A percentile compares a stretch with the other conserved stretches of the same genome.
Evolutionary conservation across 768 basidiomycete species (phyloP).

Genomic region (Leccinellum rugosiceps): DNA sequence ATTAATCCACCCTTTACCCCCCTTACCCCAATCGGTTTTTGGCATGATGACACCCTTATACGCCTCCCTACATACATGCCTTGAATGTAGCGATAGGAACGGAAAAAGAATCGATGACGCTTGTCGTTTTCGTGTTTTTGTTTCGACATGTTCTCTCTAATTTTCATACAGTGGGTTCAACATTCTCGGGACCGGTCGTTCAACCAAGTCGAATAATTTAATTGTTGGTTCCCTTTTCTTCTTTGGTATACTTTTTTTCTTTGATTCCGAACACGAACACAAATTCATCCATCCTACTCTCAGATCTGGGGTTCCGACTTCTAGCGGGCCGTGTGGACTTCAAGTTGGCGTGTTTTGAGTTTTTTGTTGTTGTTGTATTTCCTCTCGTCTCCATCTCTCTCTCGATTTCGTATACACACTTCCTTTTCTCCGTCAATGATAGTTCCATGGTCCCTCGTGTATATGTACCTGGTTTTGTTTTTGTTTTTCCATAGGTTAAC

Average conservation of each 20-base stretch:
- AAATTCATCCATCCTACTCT: not conserved
- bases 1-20: not conserved
- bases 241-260: not conserved
- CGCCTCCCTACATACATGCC: not conserved
- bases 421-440: not conserved
- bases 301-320: not conserved
- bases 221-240: not conserved
- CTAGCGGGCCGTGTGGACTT: not conserved
- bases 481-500: not conserved
- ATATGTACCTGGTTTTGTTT: not conserved
- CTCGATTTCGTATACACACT: not conserved
- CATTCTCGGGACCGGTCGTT: not conserved
- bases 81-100: not conserved
- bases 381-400: not conserved
- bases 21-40: not conserved
- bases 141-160: not conserved
- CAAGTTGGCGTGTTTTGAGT: not conserved
- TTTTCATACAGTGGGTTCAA: not conserved
- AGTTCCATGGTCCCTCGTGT: not conserved
- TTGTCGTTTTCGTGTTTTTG: not conserved
- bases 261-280: not conserved
- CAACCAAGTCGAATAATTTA: not conserved
- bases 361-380: too few relatives aligned
- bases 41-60: not conserved
- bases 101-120: not conserved